Percentiles rank a stretch among this genome's conserved stretches.
Evolutionary conservation across 1,284 basidiomycete genomes (phyloP).

Genomic region (Sphagnurus paluster): DNA sequence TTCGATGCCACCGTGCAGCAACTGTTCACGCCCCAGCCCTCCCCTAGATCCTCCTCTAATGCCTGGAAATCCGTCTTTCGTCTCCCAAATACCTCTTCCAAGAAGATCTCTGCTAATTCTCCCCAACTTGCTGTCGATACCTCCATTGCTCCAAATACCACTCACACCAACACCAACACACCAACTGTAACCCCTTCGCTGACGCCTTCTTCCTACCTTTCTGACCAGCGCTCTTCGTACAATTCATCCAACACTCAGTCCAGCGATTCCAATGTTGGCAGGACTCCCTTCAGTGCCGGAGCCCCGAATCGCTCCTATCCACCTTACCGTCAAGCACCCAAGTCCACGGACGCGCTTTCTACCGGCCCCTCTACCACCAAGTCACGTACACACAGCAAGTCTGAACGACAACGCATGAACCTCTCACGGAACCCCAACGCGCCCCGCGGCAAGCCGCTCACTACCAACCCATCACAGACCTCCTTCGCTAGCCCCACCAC

Average conservation of each 20-base stretch:
- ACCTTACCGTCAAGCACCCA: slow-evolving; percentile 29
- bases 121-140: slow-evolving; percentile 36
- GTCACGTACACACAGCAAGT: slow-evolving; percentile 50
- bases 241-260: slow-evolving; percentile 72
- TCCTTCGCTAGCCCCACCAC: slow-evolving; percentile 40
- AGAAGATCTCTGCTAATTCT: slow-evolving; percentile 41
- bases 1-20: slow-evolving; percentile 20
- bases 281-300: slow-evolving; percentile 30
- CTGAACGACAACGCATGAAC: slow-evolving; percentile 51
- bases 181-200: slow-evolving; percentile 48
- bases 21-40: slow-evolving; percentile 23
- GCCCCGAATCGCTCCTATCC: slow-evolving; percentile 31
- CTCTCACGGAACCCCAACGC: slow-evolving; percentile 29
- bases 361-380: slow-evolving; percentile 33
- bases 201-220: slow-evolving; percentile 48
- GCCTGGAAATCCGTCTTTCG: slow-evolving; percentile 66
- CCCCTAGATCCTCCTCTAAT: slow-evolving; percentile 29
- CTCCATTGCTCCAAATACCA: slow-evolving; percentile 37
- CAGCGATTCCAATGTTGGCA: slow-evolving; percentile 54
- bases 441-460: slow-evolving; percentile 33
- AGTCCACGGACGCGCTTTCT: slow-evolving; percentile 37
- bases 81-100: slow-evolving; percentile 50
- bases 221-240: slow-evolving; percentile 65
- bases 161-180: slow-evolving; percentile 32
- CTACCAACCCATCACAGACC: slow-evolving; percentile 34